These are phyloP conservation scores for Azolla pinnata DNA, from an alignment of 75 land plant genomes.

Conservation along the genomic window DNA sequence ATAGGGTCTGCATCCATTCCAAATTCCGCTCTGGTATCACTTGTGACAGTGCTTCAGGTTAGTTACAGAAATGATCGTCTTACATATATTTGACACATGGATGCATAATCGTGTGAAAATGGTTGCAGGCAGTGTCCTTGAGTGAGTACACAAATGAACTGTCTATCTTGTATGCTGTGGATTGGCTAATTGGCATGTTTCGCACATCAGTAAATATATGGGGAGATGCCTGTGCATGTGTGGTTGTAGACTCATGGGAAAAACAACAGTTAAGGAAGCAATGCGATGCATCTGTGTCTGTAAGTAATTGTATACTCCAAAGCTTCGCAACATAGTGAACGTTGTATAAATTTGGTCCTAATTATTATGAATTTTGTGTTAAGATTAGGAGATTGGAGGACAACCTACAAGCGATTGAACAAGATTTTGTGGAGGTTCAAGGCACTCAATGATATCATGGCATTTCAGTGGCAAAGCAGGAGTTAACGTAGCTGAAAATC, in stretches of 20 bases:
- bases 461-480: too few relatives aligned
- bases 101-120: neutral
- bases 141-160: conserved; percentile 16
- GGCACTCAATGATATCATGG: too few relatives aligned
- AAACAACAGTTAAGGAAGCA: conserved; percentile 17
- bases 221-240: conserved; percentile 28
- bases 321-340: too few relatives aligned
- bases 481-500: too few relatives aligned
- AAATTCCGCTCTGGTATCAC: conserved; percentile 25
- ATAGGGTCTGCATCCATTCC: conserved; percentile 34
- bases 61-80: too few relatives aligned
- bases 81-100: neutral
- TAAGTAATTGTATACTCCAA: too few relatives aligned
- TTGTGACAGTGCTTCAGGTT: conserved; percentile 31
- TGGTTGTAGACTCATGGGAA: conserved; percentile 23
- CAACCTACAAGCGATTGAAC: too few relatives aligned
- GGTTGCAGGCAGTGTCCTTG: conserved; percentile 17
- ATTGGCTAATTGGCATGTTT: conserved; percentile 27
- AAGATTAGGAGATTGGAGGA: too few relatives aligned
- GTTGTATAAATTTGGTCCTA: too few relatives aligned
- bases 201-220: conserved; percentile 29
- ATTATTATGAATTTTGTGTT: too few relatives aligned
- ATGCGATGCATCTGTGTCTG: too few relatives aligned
- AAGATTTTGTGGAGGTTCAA: too few relatives aligned
- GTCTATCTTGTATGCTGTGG: conserved; percentile 23